phyloP scores from a whole-genome alignment of 306 rosid species.

The Rosa rugosa region DNA sequence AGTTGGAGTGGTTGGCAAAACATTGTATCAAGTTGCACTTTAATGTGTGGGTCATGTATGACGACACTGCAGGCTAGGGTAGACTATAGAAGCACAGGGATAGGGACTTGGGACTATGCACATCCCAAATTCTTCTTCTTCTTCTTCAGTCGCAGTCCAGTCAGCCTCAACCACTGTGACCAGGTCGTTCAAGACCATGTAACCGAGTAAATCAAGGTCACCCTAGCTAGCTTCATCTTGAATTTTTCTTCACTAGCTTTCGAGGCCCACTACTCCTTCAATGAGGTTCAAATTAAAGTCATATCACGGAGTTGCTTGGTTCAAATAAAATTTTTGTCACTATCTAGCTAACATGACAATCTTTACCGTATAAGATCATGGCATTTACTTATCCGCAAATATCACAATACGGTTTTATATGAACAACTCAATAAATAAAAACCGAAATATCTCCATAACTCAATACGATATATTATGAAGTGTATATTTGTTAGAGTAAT shows the following conservation, averaged over 20 bases:
- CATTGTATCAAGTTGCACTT: background rate
- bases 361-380: background rate
- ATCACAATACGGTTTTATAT: background rate
- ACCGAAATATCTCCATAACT: no score
- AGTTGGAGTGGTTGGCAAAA: no score
- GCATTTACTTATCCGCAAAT: background rate
- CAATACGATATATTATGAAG: no score
- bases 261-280: background rate
- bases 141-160: background rate
- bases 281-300: background rate
- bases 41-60: background rate
- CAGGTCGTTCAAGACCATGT: background rate
- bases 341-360: background rate
- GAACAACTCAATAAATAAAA: background rate
- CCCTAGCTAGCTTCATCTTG: background rate
- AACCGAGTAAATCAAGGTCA: background rate
- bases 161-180: slow-evolving; percentile 2
- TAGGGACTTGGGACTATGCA: background rate
- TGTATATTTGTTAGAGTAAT: no score
- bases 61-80: no score
- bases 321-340: background rate
- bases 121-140: background rate
- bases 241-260: background rate
- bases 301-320: background rate
- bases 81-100: background rate